Evolutionary conservation across 805 yeast species (phyloP).

Genomic region (Candida vaughaniae): DNA sequence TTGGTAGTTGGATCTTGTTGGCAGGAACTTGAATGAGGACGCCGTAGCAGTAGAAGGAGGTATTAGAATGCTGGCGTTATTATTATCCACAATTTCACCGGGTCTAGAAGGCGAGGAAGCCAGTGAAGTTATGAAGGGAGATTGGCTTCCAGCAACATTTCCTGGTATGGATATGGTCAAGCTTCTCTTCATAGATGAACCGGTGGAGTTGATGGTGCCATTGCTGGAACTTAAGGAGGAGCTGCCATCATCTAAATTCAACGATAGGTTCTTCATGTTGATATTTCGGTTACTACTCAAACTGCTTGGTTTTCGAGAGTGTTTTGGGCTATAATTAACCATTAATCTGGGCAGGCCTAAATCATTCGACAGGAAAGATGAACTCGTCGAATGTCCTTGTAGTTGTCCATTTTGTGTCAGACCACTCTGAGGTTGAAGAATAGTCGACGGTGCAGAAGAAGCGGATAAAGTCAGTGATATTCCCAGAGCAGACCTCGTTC

Average conservation of each 20-base stretch:
- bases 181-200: neutral
- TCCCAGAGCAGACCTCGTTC: no score
- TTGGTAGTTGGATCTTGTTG: neutral
- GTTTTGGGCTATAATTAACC: conserved; percentile 40
- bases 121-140: conserved; percentile 1
- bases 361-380: conserved; percentile 3
- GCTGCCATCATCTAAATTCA: conserved; percentile 21
- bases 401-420: no score
- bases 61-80: neutral
- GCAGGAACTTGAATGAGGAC: neutral
- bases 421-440: no score
- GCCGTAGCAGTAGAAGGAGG: neutral
- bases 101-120: neutral
- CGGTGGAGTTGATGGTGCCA: neutral
- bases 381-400: conserved; percentile 3
- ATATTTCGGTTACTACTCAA: conserved; percentile 32
- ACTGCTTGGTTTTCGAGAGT: conserved; percentile 29
- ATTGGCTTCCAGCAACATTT: neutral
- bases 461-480: no score
- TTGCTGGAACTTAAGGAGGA: neutral
- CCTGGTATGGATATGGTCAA: neutral
- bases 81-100: neutral
- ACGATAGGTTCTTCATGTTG: conserved; percentile 33
- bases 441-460: no score
- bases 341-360: conserved; percentile 1